Base-by-base conservation (phyloP, 495 filamentous ascomycete genomes). In the Hypomontagnella submonticulosa region DNA sequence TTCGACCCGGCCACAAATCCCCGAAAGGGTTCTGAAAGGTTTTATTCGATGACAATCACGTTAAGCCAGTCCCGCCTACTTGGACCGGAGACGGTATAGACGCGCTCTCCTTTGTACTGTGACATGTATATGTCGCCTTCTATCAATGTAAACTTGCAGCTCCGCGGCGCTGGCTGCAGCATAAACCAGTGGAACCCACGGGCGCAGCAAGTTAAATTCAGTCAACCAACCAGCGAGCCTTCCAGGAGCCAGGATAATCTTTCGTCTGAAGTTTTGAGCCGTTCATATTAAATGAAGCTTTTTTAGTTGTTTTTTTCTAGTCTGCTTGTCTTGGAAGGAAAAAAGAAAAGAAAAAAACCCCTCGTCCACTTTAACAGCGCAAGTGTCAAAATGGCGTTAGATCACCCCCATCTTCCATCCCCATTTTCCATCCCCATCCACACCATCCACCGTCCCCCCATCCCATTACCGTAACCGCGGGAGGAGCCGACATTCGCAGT, bases 1-100 rank as follows among this genome's bases (percentile, higher is more conserved):
- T 63, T 66, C 60, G 46, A 44, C 13, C 60, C 66, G 59, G 66
- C 8, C 30, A 43, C 34, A 63, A 69, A 69, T 69, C 66, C 66
- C 66, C 66, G 66, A 63, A 63, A 55, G 55, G 55, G 42, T 37
- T 47, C 60, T 60, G 66, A 63, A 63, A 55, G 55, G 55, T 37
- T 38, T 47, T 38, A 42, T 60, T 63, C 52, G 41, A 55, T n/a
- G n/a, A 43, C 16, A 56, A 43, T 63, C 59, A 63, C 30, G 41
- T 63, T 50, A 30, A 32, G 16, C 27, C 46, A 48, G 57, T 63
- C 43, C 66, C 66, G 66, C 20, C 66, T 69, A 36, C 55, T 36
- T 69, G 66, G 66, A 69, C 59, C 60, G 60, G 55, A 63, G 54
- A 63, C 66, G 27, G 59, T 63, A 44, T 34, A n/a, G 10, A 47